phyloP scores from a whole-genome alignment of 192 early-diverging fungal species.

The Coemansia sp. region DNA sequence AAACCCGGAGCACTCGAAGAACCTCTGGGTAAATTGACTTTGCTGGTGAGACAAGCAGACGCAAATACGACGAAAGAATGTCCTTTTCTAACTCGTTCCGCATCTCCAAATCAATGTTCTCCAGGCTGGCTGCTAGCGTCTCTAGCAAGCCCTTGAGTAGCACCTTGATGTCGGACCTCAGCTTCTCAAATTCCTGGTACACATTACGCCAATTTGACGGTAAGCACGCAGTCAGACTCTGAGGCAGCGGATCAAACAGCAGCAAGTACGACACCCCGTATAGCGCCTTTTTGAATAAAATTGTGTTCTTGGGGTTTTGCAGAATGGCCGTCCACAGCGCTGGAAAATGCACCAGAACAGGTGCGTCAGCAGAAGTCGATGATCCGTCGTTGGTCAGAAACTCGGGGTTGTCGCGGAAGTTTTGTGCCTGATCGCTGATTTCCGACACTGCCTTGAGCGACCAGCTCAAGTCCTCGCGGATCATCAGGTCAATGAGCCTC shows the following conservation, averaged over 20 bases:
- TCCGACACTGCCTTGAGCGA: constrained; percentile 18
- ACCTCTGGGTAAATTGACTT: constrained; percentile 14
- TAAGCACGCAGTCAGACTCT: constrained; percentile 8
- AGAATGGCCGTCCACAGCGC: constrained; percentile 31
- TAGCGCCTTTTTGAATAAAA: constrained; percentile 30
- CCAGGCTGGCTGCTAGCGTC: constrained; percentile 18
- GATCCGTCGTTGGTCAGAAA: not conserved
- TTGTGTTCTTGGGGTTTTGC: constrained; percentile 29
- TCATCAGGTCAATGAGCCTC: constrained; percentile 39
- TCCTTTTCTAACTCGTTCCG: constrained; percentile 30
- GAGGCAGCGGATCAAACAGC: constrained; percentile 38
- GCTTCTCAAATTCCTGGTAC: constrained; percentile 23
- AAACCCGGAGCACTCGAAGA: constrained; percentile 23
- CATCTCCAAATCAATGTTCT: constrained; percentile 13
- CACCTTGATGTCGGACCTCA: constrained; percentile 7
- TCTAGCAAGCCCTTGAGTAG: constrained; percentile 26
- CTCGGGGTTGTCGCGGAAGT: constrained; percentile 14
- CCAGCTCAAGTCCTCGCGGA: constrained; percentile 29
- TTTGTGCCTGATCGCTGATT: constrained; percentile 23
- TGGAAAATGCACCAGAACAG: constrained; percentile 29
- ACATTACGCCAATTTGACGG: constrained; percentile 16
- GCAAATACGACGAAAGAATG: constrained; percentile 20
- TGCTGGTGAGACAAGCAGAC: constrained; percentile 33
- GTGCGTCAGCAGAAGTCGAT: constrained; percentile 1
- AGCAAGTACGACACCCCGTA: constrained; percentile 39